Base-by-base conservation (phyloP, 1,284 basidiomycete species). In the Meira miltonrushii region DNA sequence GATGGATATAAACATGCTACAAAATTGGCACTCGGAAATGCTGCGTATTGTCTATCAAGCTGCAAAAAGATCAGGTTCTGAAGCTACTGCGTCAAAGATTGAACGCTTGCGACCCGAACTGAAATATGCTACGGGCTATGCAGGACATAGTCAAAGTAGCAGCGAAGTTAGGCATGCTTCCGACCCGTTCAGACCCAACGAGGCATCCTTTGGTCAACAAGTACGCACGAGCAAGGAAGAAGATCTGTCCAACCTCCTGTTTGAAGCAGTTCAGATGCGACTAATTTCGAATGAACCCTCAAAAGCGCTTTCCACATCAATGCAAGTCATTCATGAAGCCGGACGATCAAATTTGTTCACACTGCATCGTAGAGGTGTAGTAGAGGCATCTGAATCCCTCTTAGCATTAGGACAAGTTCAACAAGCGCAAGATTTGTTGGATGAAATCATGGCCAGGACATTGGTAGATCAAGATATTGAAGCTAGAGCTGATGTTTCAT, bases 181-280 rank as follows among this genome's bases (percentile, higher is more conserved):
- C 8, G 28, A 33, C 4, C 28, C 17, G 8, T 28, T 25, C 17
- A 33, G 28, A 39, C 50, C 4, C 5, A 41, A 41, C 37, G 50
- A 53, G 17, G 50, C 50, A 37, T 41, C 46, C 17, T 48, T 48
- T 25, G 50, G 28, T 53, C 50, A 33, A 15, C 41, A 23, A 53
- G 7, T 23, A 39, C 12, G 28, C 2, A 23, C 28, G 25, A 53
- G 21, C 12, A 13, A 17, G 11, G 23, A 28, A 23, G 17, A 53
- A 23, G 13, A 53, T 13, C 25, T 53, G 11, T 33, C 12, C 8
- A 33, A 33, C n/a, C 12, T 33, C 12, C 50, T 53, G 4, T 33
- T 19, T 8, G 39, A 39, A 41, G 50, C 50, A 17, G 17, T 3
- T 6, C 12, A 17, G 25, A 37, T 41, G 23, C 13, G 39, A 39